A percentile compares a stretch with the other conserved stretches of the same genome.
Evolutionary conservation across 805 yeast genomes (phyloP).

Genomic region (Saccharomycopsis fermentans): DNA sequence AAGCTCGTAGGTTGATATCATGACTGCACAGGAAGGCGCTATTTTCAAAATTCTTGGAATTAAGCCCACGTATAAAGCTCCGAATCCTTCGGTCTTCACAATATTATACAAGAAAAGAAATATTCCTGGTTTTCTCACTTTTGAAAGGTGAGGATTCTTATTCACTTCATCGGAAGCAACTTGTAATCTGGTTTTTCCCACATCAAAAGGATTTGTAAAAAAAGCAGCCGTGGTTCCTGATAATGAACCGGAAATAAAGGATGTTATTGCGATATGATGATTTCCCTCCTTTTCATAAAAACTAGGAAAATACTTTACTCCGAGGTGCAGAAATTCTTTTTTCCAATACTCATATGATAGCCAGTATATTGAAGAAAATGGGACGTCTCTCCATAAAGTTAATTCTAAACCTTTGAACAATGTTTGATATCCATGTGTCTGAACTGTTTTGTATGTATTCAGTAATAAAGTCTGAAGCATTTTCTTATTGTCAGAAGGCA

Average conservation of each 20-base stretch:
- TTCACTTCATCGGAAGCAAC: slow-evolving; percentile 33
- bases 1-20: slow-evolving; percentile 91
- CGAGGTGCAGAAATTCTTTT: slow-evolving; percentile 19
- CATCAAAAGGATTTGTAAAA: slow-evolving; percentile 90
- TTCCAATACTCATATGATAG: slow-evolving; percentile 59
- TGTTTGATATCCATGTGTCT: slow-evolving; percentile 46
- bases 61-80: slow-evolving; percentile 80
- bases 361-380: slow-evolving; percentile 95
- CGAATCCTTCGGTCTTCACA: slow-evolving; percentile 60
- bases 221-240: slow-evolving; percentile 84
- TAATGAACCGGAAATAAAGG: slow-evolving; percentile 72
- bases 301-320: slow-evolving; percentile 7
- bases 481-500: slow-evolving; percentile 36
- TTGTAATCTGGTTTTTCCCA: slow-evolving; percentile 90
- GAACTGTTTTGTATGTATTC: slow-evolving; percentile 45
- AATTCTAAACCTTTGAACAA: slow-evolving; percentile 78
- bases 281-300: slow-evolving; percentile 16
- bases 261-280: slow-evolving; percentile 43
- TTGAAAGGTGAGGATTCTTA: slow-evolving; percentile 1
- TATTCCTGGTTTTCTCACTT: slow-evolving; percentile 40
- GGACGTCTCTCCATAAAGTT: slow-evolving; percentile 95
- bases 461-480: slow-evolving; percentile 32
- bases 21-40: slow-evolving; percentile 96
- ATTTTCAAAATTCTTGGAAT: slow-evolving; percentile 81
- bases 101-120: slow-evolving; percentile 56